Evolutionary conservation across 1,284 basidiomycete species (phyloP).

Genomic region (Boletus austroedulis): DNA sequence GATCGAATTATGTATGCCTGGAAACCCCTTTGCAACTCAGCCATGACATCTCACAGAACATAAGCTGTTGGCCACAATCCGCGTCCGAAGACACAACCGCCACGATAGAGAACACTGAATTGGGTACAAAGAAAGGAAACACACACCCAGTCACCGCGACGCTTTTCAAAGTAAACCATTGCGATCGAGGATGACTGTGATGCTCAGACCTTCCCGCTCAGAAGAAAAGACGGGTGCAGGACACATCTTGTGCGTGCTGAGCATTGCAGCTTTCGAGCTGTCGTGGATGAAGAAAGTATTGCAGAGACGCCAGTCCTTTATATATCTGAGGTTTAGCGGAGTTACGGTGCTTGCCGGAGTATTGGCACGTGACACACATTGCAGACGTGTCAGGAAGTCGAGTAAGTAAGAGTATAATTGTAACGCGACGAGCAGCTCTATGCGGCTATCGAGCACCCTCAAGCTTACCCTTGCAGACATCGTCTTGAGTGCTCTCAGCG

Average conservation of each 20-base stretch:
- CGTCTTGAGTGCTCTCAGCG: conserved; percentile 15
- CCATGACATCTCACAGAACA: rapidly evolving
- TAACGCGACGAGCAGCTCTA: conserved; percentile 9
- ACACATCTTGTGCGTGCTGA: conserved; percentile 44
- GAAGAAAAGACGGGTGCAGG: conserved; percentile 32
- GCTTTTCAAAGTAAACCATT: conserved; percentile 34
- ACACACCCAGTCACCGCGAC: conserved; percentile 36
- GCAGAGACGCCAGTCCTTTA: background rate
- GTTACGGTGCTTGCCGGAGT: conserved; percentile 16
- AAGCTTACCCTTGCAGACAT: conserved; percentile 21
- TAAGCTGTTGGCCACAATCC: conserved; percentile 5
- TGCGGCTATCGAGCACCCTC: conserved; percentile 18
- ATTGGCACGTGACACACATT: conserved; percentile 25
- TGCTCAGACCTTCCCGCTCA: conserved; percentile 67
- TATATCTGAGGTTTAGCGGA: conserved; percentile 17
- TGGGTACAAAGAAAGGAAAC: background rate
- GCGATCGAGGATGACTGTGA: conserved; percentile 46
- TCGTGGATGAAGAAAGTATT: conserved; percentile 18
- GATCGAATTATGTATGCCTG: background rate
- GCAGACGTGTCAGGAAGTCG: conserved; percentile 14
- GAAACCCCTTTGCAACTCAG: conserved; percentile 3
- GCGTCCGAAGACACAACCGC: conserved; percentile 19
- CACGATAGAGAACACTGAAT: conserved; percentile 22
- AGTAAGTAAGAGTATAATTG: too few species aligned
- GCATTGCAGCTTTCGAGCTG: conserved; percentile 54